Evolutionary conservation across 1,139 yeast species (phyloP), one percentile per base, ranked within the genome.

Genomic region (Protomyces inundatus): DNA sequence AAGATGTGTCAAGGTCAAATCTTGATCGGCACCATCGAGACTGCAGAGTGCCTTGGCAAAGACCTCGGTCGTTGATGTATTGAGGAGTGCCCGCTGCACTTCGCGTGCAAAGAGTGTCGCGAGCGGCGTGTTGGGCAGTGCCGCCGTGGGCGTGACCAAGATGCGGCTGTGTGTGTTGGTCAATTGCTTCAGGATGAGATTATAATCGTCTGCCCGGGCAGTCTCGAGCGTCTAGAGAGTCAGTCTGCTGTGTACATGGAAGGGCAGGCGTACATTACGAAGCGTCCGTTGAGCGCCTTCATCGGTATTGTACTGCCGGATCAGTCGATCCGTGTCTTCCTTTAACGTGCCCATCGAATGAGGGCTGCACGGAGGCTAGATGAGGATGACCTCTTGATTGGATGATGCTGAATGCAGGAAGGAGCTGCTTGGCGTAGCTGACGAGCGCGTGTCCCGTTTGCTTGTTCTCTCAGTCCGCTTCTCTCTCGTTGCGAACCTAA

Each of bases 11-110:
- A 55, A 45, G 6, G 48, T 36, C 45, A 55, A 46, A n/a, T 55
- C 45, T 10, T 48, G 36, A 5, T 32, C 54, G 7, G 50, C 10
- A 32, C 50, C 60, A 7, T 37, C 36, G 36, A 45, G 45, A 6
- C 14, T 35, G 51, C 35, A 16, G 14, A 55, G n/a, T 10, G 54
- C 54, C 23, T 55, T 46, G 33, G 35, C 60, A 46, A 55, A 36
- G 37, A 16, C 30, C 6, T 23, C 46, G 3, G 50, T 34, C 30
- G 48, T 42, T 6, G 48, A 14, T 16, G 48, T 42, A 16, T 42
- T 42, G 4, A 14, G 3, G 4, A 42, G 32, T 14, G 48, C 48
- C 9, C 23, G 23, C 48, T 42, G 48, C 23, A 42, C 48, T 42
- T 42, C 48, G 30, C 48, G 48, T 16, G 16, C 30, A n/a, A 42